phyloP scores from a whole-genome alignment of 176 grass and related monocot genomes.

The Microstegium vimineum region DNA sequence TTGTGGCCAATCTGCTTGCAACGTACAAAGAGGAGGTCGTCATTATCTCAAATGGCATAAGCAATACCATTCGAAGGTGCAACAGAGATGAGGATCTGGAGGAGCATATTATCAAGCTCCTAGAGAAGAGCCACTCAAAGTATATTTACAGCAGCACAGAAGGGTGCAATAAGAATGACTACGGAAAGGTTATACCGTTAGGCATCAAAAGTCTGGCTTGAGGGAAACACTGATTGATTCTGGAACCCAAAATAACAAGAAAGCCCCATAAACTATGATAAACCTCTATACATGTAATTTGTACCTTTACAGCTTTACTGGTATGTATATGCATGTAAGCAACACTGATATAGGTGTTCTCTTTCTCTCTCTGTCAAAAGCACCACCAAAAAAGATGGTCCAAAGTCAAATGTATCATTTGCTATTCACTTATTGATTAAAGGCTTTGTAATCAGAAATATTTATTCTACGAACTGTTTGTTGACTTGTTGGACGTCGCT shows the following conservation, averaged over 20 bases:
- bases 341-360: background rate
- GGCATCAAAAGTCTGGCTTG: background rate
- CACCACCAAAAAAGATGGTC: background rate
- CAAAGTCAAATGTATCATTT: background rate
- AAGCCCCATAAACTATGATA: background rate
- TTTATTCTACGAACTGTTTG: background rate
- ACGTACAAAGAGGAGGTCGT: slow-evolving; percentile 83
- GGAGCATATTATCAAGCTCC: slow-evolving; percentile 50
- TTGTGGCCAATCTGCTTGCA: slow-evolving; percentile 68
- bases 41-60: slow-evolving; percentile 44
- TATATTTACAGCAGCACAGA: slow-evolving; percentile 29
- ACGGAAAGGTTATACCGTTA: background rate
- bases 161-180: slow-evolving; percentile 7
- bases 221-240: background rate
- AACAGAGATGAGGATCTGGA: slow-evolving; percentile 58
- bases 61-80: slow-evolving; percentile 26
- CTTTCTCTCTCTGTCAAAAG: background rate
- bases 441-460: background rate
- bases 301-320: background rate
- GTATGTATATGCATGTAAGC: background rate
- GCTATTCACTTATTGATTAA: background rate
- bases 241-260: background rate
- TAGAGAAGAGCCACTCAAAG: slow-evolving; percentile 46
- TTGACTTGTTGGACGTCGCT: no score
- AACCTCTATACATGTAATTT: background rate